These are phyloP conservation scores for Aureobasidium sp. DNA, from an alignment of 2,329 filamentous ascomycete species.

Conservation along the genomic window DNA sequence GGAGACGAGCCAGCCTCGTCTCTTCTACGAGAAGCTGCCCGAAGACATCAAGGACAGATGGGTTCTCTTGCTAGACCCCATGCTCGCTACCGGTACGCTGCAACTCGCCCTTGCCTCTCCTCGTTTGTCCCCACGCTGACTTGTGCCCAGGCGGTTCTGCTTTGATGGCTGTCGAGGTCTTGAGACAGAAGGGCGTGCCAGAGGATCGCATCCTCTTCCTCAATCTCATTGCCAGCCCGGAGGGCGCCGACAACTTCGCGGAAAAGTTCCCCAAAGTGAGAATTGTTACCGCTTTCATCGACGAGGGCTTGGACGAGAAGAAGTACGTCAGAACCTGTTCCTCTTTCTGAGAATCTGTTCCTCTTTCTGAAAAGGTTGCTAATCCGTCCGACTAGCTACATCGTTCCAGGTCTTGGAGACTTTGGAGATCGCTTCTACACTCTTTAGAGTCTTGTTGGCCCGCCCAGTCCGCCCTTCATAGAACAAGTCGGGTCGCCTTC, in stretches of 20 bases:
- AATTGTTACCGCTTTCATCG: constrained; percentile 92
- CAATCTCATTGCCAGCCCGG: constrained; percentile 93
- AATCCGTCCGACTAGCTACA: constrained; percentile 58
- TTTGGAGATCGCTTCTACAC: constrained; percentile 97
- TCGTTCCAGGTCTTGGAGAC: constrained; percentile 85
- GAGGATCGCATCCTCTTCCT: constrained; percentile 94
- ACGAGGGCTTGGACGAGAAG: constrained; percentile 92
- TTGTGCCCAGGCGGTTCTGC: constrained; percentile 67
- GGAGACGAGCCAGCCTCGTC: constrained; percentile 80
- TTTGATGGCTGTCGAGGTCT: constrained; percentile 90
- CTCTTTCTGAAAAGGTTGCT: constrained; percentile 17
- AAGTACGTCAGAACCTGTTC: constrained; percentile 57
- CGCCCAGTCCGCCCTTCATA: not conserved
- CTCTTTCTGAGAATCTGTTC: not conserved
- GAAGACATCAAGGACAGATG: constrained; percentile 87
- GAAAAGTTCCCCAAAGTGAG: constrained; percentile 79
- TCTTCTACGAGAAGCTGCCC: constrained; percentile 97
- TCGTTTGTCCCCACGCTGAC: not conserved
- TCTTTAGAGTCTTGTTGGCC: constrained; percentile 43
- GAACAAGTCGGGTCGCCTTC: not conserved
- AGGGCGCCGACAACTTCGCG: constrained; percentile 83
- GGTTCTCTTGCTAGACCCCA: constrained; percentile 92
- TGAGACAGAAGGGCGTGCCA: constrained; percentile 81
- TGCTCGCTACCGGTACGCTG: constrained; percentile 82
- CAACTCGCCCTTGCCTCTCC: constrained; percentile 18